Evolutionary conservation across 345 rosid genomes (phyloP).

Genomic region (Xanthoceras sorbifolium): DNA sequence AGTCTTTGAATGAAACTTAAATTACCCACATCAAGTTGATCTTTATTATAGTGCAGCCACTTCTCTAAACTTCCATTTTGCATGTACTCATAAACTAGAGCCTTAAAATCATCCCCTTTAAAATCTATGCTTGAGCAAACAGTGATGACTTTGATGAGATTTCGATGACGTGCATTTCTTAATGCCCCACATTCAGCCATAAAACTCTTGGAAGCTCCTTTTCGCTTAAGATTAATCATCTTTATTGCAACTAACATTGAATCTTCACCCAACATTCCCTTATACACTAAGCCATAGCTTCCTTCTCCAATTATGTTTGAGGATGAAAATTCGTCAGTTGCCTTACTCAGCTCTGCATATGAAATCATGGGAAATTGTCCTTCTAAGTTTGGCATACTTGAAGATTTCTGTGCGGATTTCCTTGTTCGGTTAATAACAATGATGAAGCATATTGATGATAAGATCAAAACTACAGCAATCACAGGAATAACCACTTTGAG

Average conservation of each 20-base stretch:
- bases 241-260: constrained; percentile 30
- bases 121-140: constrained; percentile 26
- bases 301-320: constrained; percentile 31
- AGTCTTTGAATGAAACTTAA: too few species aligned
- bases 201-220: constrained; percentile 47
- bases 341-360: constrained; percentile 2
- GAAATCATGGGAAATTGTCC: constrained; percentile 8
- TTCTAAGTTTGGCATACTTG: not conserved
- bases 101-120: constrained; percentile 21
- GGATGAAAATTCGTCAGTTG: constrained; percentile 31
- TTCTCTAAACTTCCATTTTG: constrained; percentile 26
- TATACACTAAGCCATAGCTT: constrained; percentile 28
- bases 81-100: constrained; percentile 28
- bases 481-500: not conserved
- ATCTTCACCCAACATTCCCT: constrained; percentile 23
- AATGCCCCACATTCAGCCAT: constrained; percentile 47
- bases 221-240: constrained; percentile 37
- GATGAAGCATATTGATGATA: not conserved
- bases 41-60: constrained; percentile 14
- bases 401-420: not conserved
- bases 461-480: not conserved
- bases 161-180: constrained; percentile 35
- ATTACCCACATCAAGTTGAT: not conserved
- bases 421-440: not conserved
- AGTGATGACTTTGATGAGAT: constrained; percentile 41